A percentile compares a stretch with the other conserved stretches of the same genome.
Conservation (phyloP, 2,329 filamentous ascomycete genomes). For the Fusarium vanettenii region DNA sequence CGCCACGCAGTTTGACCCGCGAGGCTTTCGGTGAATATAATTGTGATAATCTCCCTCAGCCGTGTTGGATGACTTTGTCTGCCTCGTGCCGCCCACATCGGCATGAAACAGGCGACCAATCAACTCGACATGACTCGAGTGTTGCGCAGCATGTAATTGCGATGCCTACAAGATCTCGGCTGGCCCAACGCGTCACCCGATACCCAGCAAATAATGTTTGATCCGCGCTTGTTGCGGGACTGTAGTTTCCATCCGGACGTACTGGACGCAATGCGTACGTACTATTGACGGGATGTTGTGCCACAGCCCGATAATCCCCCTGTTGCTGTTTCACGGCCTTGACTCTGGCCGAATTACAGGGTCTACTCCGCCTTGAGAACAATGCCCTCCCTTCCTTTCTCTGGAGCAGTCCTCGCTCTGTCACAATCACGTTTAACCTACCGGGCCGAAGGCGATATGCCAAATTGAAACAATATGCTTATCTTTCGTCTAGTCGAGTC, state of each 20-base stretch:
- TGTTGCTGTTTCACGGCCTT: constrained; percentile 6
- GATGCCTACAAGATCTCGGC: not conserved
- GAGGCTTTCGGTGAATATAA: not conserved
- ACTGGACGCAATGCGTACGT: not conserved
- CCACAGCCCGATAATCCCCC: not conserved
- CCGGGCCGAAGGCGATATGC: not conserved
- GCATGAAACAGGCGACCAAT: not conserved
- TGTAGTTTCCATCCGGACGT: not conserved
- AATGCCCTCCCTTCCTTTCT: not conserved
- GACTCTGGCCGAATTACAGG: not conserved
- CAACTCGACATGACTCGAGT: not conserved
- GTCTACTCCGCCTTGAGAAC: not conserved
- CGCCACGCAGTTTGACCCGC: not conserved
- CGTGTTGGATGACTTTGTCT: not conserved
- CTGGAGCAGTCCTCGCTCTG: not conserved
- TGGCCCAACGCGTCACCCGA: not conserved
- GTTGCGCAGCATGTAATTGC: not conserved
- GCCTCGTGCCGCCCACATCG: not conserved
- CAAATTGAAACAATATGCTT: not conserved
- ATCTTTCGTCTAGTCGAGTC: not conserved
- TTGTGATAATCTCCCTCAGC: not conserved
- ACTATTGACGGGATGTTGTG: not conserved
- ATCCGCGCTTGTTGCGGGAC: not conserved
- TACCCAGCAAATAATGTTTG: not conserved
- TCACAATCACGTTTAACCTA: not conserved